These are phyloP conservation scores for Tricholoma furcatifolium DNA, from an alignment of 768 basidiomycete species.

Conservation along the genomic window DNA sequence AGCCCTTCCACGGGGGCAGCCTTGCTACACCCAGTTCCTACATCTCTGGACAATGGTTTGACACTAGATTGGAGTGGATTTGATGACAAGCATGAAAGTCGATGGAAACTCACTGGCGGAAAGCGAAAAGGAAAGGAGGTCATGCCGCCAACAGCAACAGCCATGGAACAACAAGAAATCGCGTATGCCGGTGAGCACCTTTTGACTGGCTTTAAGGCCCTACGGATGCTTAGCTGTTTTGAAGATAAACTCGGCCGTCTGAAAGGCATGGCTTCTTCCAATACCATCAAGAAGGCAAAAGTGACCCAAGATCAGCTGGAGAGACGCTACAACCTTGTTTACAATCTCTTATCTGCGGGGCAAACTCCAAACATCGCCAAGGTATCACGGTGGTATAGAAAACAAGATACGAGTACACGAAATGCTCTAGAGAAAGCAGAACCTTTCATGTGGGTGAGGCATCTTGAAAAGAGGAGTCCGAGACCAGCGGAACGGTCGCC, in stretches of 20 bases:
- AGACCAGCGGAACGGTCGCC: conserved; percentile 37
- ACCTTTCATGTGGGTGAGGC: conserved; percentile 73
- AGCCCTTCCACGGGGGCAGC: conserved; percentile 57
- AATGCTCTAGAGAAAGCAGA: conserved; percentile 62
- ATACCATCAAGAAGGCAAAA: conserved; percentile 61
- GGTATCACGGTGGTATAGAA: conserved; percentile 61
- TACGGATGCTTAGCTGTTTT: background rate
- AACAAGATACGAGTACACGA: conserved; percentile 45
- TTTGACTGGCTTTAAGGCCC: background rate
- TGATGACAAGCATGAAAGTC: conserved; percentile 54
- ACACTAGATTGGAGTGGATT: conserved; percentile 76
- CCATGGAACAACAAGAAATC: conserved; percentile 60
- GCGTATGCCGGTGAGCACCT: conserved; percentile 50
- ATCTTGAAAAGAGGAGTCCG: conserved; percentile 47
- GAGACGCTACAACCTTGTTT: conserved; percentile 62
- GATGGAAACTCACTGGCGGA: conserved; percentile 58
- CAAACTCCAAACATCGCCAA: conserved; percentile 43
- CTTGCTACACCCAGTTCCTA: conserved; percentile 61
- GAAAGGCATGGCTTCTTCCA: conserved; percentile 44
- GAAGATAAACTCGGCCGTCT: conserved; percentile 61
- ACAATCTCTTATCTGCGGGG: conserved; percentile 32
- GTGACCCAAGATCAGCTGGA: conserved; percentile 65
- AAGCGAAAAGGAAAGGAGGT: conserved; percentile 61
- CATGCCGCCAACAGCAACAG: conserved; percentile 36
- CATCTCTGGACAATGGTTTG: conserved; percentile 64